These are phyloP conservation scores for Phytophthora capsici DNA, from an alignment of 352 stramenopile species.

Conservation along the genomic window DNA sequence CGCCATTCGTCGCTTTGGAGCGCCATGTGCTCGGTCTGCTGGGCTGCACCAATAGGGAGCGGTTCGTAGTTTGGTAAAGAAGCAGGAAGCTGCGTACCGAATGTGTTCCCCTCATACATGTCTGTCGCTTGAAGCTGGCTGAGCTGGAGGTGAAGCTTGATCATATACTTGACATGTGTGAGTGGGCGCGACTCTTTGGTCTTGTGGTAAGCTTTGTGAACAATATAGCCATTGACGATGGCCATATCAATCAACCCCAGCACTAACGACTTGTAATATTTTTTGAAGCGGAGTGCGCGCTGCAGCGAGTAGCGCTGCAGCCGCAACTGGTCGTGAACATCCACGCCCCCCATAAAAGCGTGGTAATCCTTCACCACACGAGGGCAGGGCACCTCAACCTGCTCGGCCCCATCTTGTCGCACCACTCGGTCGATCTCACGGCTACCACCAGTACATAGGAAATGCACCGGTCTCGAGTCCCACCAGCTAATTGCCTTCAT, in stretches of 20 bases:
- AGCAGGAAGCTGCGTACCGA: not conserved
- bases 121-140: not conserved
- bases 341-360: too few species aligned
- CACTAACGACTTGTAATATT: too few species aligned
- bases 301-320: too few species aligned
- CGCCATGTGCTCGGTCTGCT: not conserved
- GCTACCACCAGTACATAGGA: not conserved
- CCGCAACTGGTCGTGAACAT: too few species aligned
- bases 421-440: not conserved
- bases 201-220: slow-evolving; percentile 1
- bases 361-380: too few species aligned
- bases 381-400: not conserved
- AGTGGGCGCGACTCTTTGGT: not conserved
- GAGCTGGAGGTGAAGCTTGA: not conserved
- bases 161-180: not conserved
- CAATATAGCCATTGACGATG: not conserved
- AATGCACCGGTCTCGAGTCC: not conserved
- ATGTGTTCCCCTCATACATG: not conserved
- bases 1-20: not conserved
- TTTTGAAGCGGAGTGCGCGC: too few species aligned
- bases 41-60: not conserved
- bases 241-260: not conserved
- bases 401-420: not conserved
- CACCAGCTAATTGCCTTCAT: not conserved
- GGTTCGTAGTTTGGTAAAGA: not conserved